These are phyloP conservation scores for Puccinia triticina DNA, from an alignment of 1,284 basidiomycete genomes.

Conservation along the genomic window DNA sequence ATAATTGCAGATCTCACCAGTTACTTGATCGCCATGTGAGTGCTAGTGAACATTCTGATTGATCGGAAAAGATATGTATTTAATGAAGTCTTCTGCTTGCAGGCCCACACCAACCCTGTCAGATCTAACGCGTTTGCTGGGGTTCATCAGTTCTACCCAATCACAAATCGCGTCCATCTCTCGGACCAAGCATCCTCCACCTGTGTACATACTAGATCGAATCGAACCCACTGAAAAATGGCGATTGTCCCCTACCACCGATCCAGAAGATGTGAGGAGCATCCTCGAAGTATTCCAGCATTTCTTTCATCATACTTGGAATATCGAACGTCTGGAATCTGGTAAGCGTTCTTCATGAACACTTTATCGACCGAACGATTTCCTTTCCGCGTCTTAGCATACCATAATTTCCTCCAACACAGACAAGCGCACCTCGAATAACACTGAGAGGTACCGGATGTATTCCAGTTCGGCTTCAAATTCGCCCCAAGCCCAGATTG, in stretches of 20 bases:
- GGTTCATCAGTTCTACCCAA: constrained; percentile 3
- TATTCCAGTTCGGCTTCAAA: background rate
- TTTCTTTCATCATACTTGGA: background rate
- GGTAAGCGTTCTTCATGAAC: background rate
- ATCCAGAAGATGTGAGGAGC: background rate
- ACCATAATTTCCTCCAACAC: background rate
- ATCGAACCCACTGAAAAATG: background rate
- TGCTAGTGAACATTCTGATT: background rate
- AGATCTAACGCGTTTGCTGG: constrained; percentile 4
- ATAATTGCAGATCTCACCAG: constrained; percentile 11
- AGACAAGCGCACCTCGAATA: background rate
- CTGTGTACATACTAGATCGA: background rate
- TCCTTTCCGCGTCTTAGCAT: background rate
- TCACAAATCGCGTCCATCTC: background rate
- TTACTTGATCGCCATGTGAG: background rate
- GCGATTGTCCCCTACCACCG: background rate
- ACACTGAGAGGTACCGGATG: background rate
- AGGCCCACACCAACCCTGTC: constrained; percentile 7
- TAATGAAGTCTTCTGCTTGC: background rate
- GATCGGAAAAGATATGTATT: background rate
- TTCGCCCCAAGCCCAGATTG: background rate
- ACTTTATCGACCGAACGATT: background rate
- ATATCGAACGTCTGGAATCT: background rate
- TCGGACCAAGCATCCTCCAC: background rate
- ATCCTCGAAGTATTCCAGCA: background rate